Evolutionary conservation across 1,284 basidiomycete genomes (phyloP).

Genomic region (Ustilago tritici): DNA sequence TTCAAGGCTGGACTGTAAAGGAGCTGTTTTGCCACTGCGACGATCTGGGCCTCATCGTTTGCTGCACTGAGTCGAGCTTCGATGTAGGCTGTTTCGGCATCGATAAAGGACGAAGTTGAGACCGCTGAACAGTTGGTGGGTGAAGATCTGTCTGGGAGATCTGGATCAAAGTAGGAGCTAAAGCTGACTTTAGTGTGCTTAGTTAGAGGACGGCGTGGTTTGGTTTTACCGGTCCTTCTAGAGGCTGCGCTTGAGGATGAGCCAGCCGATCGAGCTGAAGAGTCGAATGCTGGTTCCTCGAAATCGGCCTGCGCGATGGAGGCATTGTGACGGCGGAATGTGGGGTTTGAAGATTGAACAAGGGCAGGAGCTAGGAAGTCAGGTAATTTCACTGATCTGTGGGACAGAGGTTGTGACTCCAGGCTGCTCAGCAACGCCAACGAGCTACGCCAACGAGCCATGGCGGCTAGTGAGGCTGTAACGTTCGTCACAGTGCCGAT

Average conservation of each 20-base stretch:
- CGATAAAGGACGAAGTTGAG: neutral
- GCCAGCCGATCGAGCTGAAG: constrained; percentile 3
- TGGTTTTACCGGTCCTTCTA: neutral
- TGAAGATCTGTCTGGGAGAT: neutral
- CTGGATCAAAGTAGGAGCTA: constrained; percentile 4
- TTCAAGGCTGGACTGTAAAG: constrained; percentile 5
- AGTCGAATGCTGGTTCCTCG: neutral
- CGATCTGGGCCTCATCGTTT: neutral
- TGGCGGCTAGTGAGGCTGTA: neutral
- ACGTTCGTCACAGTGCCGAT: neutral
- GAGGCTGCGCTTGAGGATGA: neutral
- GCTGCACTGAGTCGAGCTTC: neutral
- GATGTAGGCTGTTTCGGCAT: constrained; percentile 4
- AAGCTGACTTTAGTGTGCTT: neutral
- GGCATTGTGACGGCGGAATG: constrained; percentile 11
- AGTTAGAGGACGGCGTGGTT: neutral
- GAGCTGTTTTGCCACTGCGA: constrained; percentile 2
- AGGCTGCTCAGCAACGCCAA: constrained; percentile 12
- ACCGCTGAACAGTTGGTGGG: neutral
- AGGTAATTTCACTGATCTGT: constrained; percentile 1
- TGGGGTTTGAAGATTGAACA: neutral
- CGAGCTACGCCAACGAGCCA: constrained; percentile 20
- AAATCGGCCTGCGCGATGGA: constrained; percentile 4
- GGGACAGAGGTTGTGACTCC: neutral
- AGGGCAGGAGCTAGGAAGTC: constrained; percentile 36